Conservation (phyloP, 176 grass and related monocot species). For the Aegilops bicornis region DNA sequence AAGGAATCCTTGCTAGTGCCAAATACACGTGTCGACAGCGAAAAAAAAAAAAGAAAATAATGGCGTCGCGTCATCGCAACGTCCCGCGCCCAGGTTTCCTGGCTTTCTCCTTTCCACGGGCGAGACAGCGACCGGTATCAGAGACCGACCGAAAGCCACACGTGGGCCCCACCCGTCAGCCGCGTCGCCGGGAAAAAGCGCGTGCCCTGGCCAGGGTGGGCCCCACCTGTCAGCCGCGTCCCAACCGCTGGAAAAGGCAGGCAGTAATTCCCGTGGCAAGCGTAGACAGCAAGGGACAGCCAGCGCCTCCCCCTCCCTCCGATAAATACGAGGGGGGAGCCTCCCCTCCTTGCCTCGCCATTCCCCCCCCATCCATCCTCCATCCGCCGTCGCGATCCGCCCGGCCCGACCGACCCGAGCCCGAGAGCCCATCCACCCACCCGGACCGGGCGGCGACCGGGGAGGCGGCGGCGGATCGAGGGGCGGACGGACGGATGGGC, state of each 20-base stretch:
- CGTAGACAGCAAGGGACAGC: too few relatives aligned
- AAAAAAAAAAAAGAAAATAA: too few relatives aligned
- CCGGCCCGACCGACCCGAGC: neutral
- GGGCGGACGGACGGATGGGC: constrained; percentile 11
- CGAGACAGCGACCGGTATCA: too few relatives aligned
- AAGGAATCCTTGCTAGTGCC: too few relatives aligned
- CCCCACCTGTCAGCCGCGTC: neutral
- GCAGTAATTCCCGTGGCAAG: neutral
- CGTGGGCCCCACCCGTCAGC: neutral
- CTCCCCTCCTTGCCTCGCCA: neutral
- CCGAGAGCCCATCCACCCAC: neutral
- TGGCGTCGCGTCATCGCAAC: too few relatives aligned
- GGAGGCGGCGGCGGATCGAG: neutral
- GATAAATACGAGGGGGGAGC: neutral
- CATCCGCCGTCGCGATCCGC: neutral
- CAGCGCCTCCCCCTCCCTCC: neutral
- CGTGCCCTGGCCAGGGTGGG: too few relatives aligned
- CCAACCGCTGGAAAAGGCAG: neutral
- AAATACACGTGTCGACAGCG: too few relatives aligned
- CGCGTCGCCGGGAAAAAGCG: neutral
- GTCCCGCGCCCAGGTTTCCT: too few relatives aligned
- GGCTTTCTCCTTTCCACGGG: too few relatives aligned
- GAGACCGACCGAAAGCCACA: too few relatives aligned
- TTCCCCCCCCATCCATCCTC: neutral
- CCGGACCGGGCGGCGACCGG: too few relatives aligned